phyloP scores from a whole-genome alignment of 768 basidiomycete genomes.

The Boletus rubroflammeus region DNA sequence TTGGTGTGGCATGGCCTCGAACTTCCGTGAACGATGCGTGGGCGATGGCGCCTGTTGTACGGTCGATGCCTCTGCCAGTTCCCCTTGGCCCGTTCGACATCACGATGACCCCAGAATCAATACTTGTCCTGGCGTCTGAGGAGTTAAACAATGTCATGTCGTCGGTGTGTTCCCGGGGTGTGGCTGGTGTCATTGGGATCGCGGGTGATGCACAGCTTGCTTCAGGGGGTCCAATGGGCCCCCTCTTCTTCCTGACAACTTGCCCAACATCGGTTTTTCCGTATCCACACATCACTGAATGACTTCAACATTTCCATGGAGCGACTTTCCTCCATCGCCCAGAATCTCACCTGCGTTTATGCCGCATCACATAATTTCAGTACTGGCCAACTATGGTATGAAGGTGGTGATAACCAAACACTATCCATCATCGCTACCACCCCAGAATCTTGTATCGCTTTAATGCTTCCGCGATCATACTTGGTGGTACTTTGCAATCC shows the following conservation, averaged over 20 bases:
- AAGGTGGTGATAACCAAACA: too few relatives aligned
- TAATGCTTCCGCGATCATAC: too few relatives aligned
- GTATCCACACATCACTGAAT: background rate
- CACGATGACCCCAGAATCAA: too few relatives aligned
- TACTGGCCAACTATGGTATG: background rate
- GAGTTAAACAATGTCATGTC: background rate
- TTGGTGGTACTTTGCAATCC: too few relatives aligned
- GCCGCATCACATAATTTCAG: background rate
- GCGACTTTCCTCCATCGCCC: background rate
- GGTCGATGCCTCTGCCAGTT: too few relatives aligned
- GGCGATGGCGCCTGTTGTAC: too few relatives aligned
- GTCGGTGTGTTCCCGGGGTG: background rate
- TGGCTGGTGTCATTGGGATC: background rate
- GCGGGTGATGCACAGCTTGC: background rate
- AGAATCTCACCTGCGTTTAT: background rate
- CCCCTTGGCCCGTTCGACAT: background rate
- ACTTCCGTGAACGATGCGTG: too few relatives aligned
- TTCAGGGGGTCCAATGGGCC: background rate
- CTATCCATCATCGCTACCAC: too few relatives aligned
- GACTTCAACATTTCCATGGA: constrained; percentile 6
- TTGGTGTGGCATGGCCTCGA: too few relatives aligned
- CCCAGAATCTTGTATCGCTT: too few relatives aligned
- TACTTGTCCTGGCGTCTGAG: too few relatives aligned
- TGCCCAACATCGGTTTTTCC: background rate
- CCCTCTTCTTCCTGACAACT: background rate